Conservation (phyloP, 2,329 filamentous ascomycete genomes). For the Pyrenophora seminiperda region DNA sequence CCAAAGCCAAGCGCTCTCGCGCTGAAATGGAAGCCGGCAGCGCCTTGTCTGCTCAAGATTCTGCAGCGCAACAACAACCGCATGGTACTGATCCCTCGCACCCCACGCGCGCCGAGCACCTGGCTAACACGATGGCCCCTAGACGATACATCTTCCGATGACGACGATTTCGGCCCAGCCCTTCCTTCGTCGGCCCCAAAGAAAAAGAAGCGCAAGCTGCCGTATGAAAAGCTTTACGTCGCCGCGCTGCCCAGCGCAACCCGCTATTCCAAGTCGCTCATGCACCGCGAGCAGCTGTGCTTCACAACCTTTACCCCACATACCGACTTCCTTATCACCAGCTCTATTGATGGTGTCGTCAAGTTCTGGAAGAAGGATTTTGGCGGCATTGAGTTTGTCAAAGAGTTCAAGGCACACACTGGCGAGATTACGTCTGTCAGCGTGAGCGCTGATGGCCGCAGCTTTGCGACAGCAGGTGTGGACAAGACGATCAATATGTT, state of each 20-base stretch:
- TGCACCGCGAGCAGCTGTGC: constrained; percentile 95
- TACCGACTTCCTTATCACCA: constrained; percentile 95
- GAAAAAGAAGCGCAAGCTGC: constrained; percentile 88
- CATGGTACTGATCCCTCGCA: constrained; percentile 16
- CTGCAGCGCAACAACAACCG: constrained; percentile 18
- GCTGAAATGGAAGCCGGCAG: constrained; percentile 33
- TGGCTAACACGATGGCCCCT: constrained; percentile 1
- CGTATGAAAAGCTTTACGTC: constrained; percentile 93
- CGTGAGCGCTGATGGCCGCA: constrained; percentile 86
- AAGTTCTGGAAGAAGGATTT: constrained; percentile 99
- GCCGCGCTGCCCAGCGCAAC: constrained; percentile 79
- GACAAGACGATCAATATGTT: constrained; percentile 82
- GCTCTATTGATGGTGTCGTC: constrained; percentile 91
- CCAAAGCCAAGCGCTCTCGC: constrained; percentile 31
- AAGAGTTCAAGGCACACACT: constrained; percentile 91
- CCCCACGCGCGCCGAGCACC: constrained; percentile 11
- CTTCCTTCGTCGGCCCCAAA: constrained; percentile 79
- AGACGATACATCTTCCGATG: constrained; percentile 63
- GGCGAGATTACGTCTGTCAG: constrained; percentile 84
- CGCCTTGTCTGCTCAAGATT: constrained; percentile 6
- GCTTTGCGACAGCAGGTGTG: constrained; percentile 84
- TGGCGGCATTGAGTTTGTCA: constrained; percentile 93
- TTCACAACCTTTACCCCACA: constrained; percentile 87
- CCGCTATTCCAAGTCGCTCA: constrained; percentile 92
- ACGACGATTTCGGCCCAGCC: constrained; percentile 90